These are phyloP conservation scores for Salinomyces thailandicus DNA, from an alignment of 2,329 filamentous ascomycete species.

Conservation along the genomic window DNA sequence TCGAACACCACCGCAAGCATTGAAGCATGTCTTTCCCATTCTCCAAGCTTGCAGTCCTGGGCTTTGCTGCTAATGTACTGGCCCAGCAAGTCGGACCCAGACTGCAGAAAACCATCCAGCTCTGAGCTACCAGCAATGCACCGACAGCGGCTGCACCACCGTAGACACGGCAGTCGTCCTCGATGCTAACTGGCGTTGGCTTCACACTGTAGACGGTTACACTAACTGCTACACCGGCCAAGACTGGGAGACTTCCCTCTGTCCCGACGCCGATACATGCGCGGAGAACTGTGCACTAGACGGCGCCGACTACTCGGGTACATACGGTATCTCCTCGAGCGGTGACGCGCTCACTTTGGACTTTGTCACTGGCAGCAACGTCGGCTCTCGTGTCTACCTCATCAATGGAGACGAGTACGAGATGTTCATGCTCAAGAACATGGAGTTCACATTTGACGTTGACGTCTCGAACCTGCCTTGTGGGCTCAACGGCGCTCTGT, in stretches of 20 bases:
- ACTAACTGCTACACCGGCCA: slow-evolving; percentile 42
- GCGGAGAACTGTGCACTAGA: slow-evolving; percentile 48
- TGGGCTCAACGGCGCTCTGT: slow-evolving; percentile 60
- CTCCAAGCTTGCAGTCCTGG: too few relatives aligned
- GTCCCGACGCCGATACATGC: slow-evolving; percentile 34
- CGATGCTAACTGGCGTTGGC: slow-evolving; percentile 42
- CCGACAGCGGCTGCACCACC: slow-evolving; percentile 28
- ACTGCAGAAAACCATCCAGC: slow-evolving; percentile 33
- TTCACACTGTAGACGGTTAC: slow-evolving; percentile 34
- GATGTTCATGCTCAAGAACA: slow-evolving; percentile 53
- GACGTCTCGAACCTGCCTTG: slow-evolving; percentile 59
- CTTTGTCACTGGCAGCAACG: slow-evolving; percentile 29
- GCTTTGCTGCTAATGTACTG: too few relatives aligned
- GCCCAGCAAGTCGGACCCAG: slow-evolving; percentile 34
- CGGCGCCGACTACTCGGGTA: slow-evolving; percentile 46
- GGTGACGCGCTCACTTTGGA: slow-evolving; percentile 40
- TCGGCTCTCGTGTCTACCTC: slow-evolving; percentile 49
- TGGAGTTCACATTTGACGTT: slow-evolving; percentile 64
- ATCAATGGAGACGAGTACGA: slow-evolving; percentile 55
- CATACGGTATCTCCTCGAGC: slow-evolving; percentile 44
- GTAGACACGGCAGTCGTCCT: slow-evolving; percentile 23
- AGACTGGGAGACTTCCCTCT: slow-evolving; percentile 32
- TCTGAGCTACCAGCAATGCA: slow-evolving; percentile 25
- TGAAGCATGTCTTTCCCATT: too few relatives aligned
- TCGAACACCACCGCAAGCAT: too few relatives aligned